These are phyloP conservation scores for Oryza glumipatula DNA, from an alignment of 176 grass and related monocot genomes.

Conservation along the genomic window DNA sequence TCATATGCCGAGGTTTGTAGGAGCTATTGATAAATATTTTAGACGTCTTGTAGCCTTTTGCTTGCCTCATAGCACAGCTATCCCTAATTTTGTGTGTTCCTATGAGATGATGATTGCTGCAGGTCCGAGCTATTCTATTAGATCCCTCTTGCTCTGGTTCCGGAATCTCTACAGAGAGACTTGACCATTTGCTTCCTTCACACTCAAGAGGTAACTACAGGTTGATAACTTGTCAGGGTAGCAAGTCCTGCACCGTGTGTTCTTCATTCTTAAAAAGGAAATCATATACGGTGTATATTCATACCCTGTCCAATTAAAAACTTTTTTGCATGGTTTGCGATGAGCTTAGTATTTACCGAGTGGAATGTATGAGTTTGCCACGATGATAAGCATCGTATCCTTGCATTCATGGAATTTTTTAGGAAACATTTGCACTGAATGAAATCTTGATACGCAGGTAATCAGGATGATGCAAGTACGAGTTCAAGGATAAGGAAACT, in stretches of 20 bases:
- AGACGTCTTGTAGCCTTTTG: neutral
- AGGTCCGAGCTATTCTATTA: constrained; percentile 83
- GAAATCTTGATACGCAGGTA: constrained; percentile 37
- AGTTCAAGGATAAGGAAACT: constrained; percentile 71
- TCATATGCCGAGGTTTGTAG: constrained; percentile 68
- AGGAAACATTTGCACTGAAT: neutral
- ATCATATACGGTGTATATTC: neutral
- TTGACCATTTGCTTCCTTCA: constrained; percentile 89
- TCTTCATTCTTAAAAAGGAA: neutral
- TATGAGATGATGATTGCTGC: constrained; percentile 30
- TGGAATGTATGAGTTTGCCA: neutral
- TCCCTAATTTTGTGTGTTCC: constrained; percentile 18
- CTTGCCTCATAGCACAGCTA: neutral
- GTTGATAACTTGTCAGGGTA: neutral
- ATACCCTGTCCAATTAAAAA: neutral
- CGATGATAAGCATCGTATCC: no score
- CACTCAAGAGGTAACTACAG: constrained; percentile 64
- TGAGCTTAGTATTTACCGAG: neutral
- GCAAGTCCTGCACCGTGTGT: neutral
- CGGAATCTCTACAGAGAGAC: constrained; percentile 84
- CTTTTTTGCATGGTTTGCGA: neutral
- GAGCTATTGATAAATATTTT: neutral
- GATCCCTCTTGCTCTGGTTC: constrained; percentile 98
- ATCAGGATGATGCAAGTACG: constrained; percentile 42
- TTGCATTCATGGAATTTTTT: neutral